Base-by-base conservation (phyloP, 768 basidiomycete species). In the Crepidotus variabilis region DNA sequence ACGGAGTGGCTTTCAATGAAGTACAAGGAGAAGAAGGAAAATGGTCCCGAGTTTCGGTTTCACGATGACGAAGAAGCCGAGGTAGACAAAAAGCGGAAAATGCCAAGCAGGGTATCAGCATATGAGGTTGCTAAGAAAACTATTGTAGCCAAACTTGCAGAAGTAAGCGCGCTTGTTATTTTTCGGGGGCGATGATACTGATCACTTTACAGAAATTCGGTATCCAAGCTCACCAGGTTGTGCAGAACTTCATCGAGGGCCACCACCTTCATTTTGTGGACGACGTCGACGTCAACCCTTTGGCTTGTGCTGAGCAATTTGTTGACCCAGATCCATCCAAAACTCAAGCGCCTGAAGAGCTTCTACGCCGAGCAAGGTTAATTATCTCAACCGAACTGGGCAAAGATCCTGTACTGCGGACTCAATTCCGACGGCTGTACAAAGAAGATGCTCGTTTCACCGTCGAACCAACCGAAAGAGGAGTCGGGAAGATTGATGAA, bases 1-100 rank as follows among this genome's bases (percentile, higher is more conserved):
- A 88, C 89, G 0, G 95, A 95, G 65, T 99, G 94, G 94, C 69
- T 99, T 49, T 74, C 81, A 21, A 82, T 93, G 80, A 90, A 88
- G 69, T 91, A 92, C 73, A 88, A 90, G 64, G 81, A 81, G 68
- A 86, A 88, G 67, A 79, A 84, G 62, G 81, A 81, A 55, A 76
- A 78, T 10, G 68, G 75, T 1, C 14, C 54, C 45, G 84, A 86
- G 36, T 77, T 91, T 55, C 83, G 78, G 33, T 89, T 87, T 65
- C 85, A 88, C 57, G 88, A 90, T 57, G 86, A 88, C 54, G 79
- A 79, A n/a, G 86, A 86, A 51, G 70, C 65, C 16, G 74, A 76
- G 47, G 72, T 75, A 13, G 65, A 66, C 20, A 83, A 81, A 68
- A 92, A 85, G 65, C 84, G 81, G 56, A 95, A 94, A 72, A 81